Conservation (phyloP, 768 basidiomycete genomes). For the Cystobasidium onofrii region DNA sequence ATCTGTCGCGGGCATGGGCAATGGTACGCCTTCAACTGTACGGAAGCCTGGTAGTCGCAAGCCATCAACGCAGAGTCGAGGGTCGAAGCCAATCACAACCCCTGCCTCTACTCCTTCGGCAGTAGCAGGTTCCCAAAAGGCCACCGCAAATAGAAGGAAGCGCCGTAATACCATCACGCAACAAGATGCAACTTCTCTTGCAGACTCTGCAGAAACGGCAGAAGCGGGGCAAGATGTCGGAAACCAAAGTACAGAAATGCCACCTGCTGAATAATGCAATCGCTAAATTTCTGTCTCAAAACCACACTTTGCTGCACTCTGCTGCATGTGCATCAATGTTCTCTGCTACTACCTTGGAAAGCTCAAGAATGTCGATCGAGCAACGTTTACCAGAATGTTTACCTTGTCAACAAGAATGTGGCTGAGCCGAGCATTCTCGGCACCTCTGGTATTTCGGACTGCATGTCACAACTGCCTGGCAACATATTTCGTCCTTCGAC, state of each 20-base stretch:
- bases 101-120: background rate
- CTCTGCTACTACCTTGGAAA: no score
- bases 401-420: no score
- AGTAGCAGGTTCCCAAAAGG: background rate
- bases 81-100: background rate
- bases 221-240: background rate
- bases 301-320: no score
- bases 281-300: no score
- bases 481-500: no score
- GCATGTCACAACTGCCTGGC: no score
- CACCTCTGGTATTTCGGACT: no score
- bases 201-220: background rate
- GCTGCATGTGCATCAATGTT: no score
- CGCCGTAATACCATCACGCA: background rate
- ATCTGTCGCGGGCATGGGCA: background rate
- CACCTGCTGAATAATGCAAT: background rate
- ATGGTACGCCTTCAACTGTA: background rate
- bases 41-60: background rate
- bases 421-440: no score
- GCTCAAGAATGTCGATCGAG: no score
- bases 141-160: background rate
- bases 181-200: background rate
- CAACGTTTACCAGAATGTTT: no score
- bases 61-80: conserved; percentile 5
- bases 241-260: background rate